A percentile compares a stretch with the other conserved stretches of the same genome.
phyloP scores from a whole-genome alignment of 495 filamentous ascomycete genomes.

The Talaromyces ruber region DNA sequence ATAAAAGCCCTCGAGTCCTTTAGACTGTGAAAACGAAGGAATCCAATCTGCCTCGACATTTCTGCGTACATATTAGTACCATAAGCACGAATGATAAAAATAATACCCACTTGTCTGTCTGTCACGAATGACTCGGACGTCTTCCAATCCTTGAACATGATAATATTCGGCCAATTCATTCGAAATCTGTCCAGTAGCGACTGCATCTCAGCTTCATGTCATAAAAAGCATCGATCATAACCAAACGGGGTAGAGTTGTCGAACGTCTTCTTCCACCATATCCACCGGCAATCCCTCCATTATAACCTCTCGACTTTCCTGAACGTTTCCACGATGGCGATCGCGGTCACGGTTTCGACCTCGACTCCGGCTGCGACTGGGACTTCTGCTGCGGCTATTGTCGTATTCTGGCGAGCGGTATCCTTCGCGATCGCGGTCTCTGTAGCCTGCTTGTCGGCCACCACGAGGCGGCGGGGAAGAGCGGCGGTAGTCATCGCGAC shows the following conservation, averaged over 20 bases:
- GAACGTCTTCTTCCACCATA: constrained; percentile 56
- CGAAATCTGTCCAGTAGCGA: constrained; percentile 46
- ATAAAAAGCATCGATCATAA: constrained; percentile 9
- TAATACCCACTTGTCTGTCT: constrained; percentile 50
- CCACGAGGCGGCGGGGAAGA: constrained; percentile 28
- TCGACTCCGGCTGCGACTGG: constrained; percentile 31
- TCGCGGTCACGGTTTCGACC: constrained; percentile 29
- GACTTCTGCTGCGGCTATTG: constrained; percentile 32
- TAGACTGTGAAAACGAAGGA: constrained; percentile 55
- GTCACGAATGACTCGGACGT: constrained; percentile 58
- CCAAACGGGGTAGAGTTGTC: constrained; percentile 26
- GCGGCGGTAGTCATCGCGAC: constrained; percentile 33
- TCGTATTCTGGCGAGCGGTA: constrained; percentile 43
- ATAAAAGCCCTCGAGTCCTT: constrained; percentile 56
- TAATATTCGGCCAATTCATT: constrained; percentile 52
- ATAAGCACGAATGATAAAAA: neutral
- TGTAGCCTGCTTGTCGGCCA: constrained; percentile 29
- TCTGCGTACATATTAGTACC: constrained; percentile 27
- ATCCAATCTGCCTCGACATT: constrained; percentile 55
- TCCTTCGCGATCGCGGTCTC: constrained; percentile 48
- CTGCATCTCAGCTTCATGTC: constrained; percentile 36
- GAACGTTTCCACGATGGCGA: constrained; percentile 35
- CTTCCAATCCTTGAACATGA: constrained; percentile 49
- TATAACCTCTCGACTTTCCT: constrained; percentile 50
- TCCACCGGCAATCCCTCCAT: constrained; percentile 52